Evolutionary conservation across 139 green algal genomes (phyloP).

Genomic region (Coccomyxa sp.): DNA sequence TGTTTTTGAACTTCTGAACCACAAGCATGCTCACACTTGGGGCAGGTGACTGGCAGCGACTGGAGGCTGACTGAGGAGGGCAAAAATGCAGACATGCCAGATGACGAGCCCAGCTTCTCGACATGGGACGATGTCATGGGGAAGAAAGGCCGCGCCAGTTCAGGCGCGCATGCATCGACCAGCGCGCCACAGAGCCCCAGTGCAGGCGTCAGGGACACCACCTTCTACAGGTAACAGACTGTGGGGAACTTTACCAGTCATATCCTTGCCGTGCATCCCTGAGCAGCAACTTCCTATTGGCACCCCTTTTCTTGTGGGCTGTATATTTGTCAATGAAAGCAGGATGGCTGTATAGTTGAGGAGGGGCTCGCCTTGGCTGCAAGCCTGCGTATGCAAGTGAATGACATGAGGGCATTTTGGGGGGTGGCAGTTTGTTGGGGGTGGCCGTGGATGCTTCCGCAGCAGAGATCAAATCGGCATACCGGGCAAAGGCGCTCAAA

Average conservation of each 20-base stretch:
- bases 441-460: conserved; percentile 10
- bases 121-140: conserved; percentile 35
- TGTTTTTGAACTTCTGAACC: too few relatives aligned
- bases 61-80: conserved; percentile 32
- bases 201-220: not conserved
- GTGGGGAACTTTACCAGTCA: not conserved
- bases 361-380: too few relatives aligned
- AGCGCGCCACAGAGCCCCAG: not conserved
- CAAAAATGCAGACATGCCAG: not conserved
- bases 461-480: conserved; percentile 79
- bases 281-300: too few relatives aligned
- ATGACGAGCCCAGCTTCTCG: conserved; percentile 30
- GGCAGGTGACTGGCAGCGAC: conserved; percentile 29
- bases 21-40: too few relatives aligned
- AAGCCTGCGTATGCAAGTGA: too few relatives aligned
- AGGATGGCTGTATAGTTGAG: too few relatives aligned
- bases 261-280: too few relatives aligned
- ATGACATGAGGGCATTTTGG: too few relatives aligned
- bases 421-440: conserved; percentile 21
- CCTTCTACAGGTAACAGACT: conserved; percentile 15
- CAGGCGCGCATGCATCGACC: not conserved
- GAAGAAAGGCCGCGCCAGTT: not conserved
- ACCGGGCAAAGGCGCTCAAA: conserved; percentile 64
- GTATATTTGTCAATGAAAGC: too few relatives aligned
- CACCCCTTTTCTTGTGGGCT: too few relatives aligned